Evolutionary conservation across 2,329 filamentous ascomycete genomes (phyloP).

Genomic region (Pseudocercospora vitis): DNA sequence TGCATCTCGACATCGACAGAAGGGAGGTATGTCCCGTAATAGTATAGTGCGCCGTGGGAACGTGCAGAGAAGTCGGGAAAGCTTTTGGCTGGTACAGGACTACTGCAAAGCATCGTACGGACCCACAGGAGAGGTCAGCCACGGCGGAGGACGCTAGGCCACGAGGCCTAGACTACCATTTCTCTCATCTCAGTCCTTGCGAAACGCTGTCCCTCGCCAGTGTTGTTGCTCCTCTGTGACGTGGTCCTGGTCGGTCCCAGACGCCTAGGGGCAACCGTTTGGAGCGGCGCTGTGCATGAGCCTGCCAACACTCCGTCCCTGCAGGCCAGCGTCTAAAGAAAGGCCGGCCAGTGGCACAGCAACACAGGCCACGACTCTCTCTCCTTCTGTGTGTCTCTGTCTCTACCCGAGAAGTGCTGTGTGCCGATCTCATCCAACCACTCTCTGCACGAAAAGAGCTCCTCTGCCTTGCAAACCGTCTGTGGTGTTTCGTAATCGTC

Average conservation of each 20-base stretch:
- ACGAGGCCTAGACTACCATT: conserved; percentile 24
- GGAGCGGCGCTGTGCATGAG: conserved; percentile 17
- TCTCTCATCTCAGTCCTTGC: too few species aligned
- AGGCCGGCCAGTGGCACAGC: conserved; percentile 23
- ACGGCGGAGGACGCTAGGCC: conserved; percentile 22
- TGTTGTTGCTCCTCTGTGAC: conserved; percentile 22
- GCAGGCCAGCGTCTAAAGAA: conserved; percentile 11
- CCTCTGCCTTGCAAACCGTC: conserved; percentile 1
- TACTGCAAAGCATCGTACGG: conserved; percentile 28
- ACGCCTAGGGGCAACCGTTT: conserved; percentile 5
- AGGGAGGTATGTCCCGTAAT: conserved; percentile 9
- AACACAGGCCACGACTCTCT: conserved; percentile 18
- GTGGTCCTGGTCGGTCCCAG: conserved; percentile 20
- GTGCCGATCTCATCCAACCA: conserved; percentile 10
- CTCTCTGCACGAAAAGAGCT: background rate
- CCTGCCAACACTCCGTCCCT: conserved; percentile 16
- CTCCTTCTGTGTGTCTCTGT: too few species aligned
- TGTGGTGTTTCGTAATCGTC: too few species aligned
- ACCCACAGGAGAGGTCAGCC: conserved; percentile 13
- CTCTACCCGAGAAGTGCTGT: conserved; percentile 13
- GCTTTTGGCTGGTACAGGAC: conserved; percentile 15
- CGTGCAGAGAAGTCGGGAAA: conserved; percentile 17
- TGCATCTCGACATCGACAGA: conserved; percentile 9
- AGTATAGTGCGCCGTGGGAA: conserved; percentile 10
- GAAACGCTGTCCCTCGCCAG: conserved; percentile 9